Evolutionary conservation across 441 rosid species (phyloP), one percentile per base, ranked within the genome.

Genomic region (Biscutella laevigata): DNA sequence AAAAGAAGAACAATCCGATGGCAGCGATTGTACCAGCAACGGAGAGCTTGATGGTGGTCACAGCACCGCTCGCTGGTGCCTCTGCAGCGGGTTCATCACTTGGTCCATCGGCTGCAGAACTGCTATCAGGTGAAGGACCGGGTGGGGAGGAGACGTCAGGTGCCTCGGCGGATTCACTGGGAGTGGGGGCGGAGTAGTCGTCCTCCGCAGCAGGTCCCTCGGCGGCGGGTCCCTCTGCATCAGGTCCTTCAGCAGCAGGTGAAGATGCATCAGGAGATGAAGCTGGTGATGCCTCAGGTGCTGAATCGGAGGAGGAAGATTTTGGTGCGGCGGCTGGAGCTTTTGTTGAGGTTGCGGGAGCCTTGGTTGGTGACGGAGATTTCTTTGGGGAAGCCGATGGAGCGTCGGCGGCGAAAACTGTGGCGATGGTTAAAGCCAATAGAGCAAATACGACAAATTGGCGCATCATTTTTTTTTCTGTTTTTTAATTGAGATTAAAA

Each of bases 391-490:
- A 44, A 1, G 71, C 38, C 7, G 68, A 21, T 1, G 78, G 77
- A 30, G 81, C 53, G 4, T 78, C 74, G 0, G 82, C 85, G 0
- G 92, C 78, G 21, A 71, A 75, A 4, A 58, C 72, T 3, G 69
- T 74, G 3, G 55, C 77, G 7, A 77, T 50, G 17, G 65, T 82
- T 33, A 75, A 45, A 34, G 74, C 58, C 24, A 78, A 28, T 19
- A 81, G 56, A 7, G 73, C 74, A 20, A 79, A 53, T 32, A 62
- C 81, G 19, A 81, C 10, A 43, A 68, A 36, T 58, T 63, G 79
- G 16, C 82, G 78, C 17, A 80, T 85, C 94, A 88, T 88, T 68
- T 16, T 63, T 42, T 17, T 1, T 43, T 2, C 1, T 48, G 5
- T 7, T 9, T 38, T 42, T 21, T 41, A 30, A 22, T 19, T 14